Base-by-base conservation (phyloP, 2,329 filamentous ascomycete species). In the Pyrenophora teres region DNA sequence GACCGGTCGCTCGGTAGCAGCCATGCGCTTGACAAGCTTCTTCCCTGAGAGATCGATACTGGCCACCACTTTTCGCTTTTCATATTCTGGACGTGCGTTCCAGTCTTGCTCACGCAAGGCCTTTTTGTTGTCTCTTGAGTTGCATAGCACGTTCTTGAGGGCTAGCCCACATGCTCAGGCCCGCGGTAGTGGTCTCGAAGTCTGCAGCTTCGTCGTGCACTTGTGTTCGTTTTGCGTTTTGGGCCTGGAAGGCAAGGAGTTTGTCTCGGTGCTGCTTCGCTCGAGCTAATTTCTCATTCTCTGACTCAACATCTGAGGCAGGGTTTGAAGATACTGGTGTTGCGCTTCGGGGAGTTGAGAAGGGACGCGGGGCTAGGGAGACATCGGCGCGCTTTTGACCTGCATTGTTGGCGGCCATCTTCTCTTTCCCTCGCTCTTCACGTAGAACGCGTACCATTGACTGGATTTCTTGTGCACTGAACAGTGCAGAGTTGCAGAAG, bases 131-230 rank as follows among this genome's bases (percentile, higher is more conserved):
- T 51, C 86, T 83, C 74, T 93, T 95, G 50, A 96, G 77, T 70
- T 94, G 90, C 59, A 86, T 80, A 0, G 92, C 92, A 36, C 92
- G 82, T 72, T 96, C 90, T 57, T 89, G 86, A 0, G 92, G 90
- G 13, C 79, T 90, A 42, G 91, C 89, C 92, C 92, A 96, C 77
- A 94, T 87, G 62, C 83, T 91, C 4, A 83, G 79, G 5, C 85
- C 83, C 27, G 77, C 72, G 64, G 45, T 78, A 0, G 86, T 83
- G 0, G 84, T 84, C 60, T 89, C 87, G 58, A 84, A 88, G 66
- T 90, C 87, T 1, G 87, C 85, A 0, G 91, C 92, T 75, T 96
- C 92, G 64, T 97, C 92, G 32, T 91, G 84, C 13, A 97, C 88
- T 13, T 87, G 90, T 1, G 92, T 97, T 37, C 92, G 81, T 52